A percentile compares a stretch with the other conserved stretches of the same genome.
Evolutionary conservation across 768 basidiomycete species (phyloP).

Genomic region (Pholiota conissans): DNA sequence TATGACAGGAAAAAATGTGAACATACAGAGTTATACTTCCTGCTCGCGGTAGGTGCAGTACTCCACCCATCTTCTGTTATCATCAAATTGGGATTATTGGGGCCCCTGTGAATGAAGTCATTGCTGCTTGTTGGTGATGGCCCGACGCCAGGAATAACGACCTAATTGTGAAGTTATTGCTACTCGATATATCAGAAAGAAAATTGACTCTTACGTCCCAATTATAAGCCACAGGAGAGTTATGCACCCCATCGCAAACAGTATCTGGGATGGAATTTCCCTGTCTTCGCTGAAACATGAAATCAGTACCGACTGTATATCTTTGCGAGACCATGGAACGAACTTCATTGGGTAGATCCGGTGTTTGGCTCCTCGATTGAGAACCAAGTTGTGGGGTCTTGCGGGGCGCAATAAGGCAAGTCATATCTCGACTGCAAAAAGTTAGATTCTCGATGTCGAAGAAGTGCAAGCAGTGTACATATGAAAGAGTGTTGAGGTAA

Average conservation of each 20-base stretch:
- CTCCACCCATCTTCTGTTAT: not conserved
- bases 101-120: not conserved
- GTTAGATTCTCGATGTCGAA: too few species aligned
- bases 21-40: too few species aligned
- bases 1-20: too few species aligned
- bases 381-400: not conserved
- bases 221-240: not conserved
- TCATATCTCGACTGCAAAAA: too few species aligned
- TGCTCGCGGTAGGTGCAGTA: not conserved
- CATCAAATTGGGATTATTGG: too few species aligned
- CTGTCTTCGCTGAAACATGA: not conserved
- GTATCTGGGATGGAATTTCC: not conserved
- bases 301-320: not conserved
- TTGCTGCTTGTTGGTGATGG: not conserved
- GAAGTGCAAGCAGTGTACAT: too few species aligned
- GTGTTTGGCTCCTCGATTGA: conserved; percentile 2
- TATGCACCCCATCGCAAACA: not conserved
- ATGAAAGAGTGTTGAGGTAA: not conserved
- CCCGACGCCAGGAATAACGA: not conserved
- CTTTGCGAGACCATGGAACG: not conserved
- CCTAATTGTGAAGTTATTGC: not conserved
- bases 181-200: not conserved
- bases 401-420: not conserved
- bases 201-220: not conserved
- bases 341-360: not conserved